phyloP scores from a whole-genome alignment of 441 rosid genomes.

The Geranium incanum region DNA sequence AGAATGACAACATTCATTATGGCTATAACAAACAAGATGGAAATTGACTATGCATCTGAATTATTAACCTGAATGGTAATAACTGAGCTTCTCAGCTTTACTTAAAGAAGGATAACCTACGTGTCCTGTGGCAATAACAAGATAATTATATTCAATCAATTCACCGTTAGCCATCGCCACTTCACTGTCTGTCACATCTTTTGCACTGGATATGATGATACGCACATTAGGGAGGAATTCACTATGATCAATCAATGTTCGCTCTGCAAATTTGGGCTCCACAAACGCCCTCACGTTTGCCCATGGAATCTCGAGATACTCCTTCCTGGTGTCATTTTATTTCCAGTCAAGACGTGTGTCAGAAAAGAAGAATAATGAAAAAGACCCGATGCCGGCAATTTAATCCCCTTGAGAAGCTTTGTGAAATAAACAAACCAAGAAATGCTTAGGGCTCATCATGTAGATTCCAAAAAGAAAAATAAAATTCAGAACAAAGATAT shows the following conservation, averaged over 20 bases:
- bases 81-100: constrained; percentile 45
- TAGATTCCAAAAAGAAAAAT: background rate
- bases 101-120: constrained; percentile 41
- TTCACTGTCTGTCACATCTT: constrained; percentile 44
- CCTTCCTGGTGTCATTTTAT: constrained; percentile 50
- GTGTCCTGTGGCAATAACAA: constrained; percentile 78
- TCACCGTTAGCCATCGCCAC: constrained; percentile 48
- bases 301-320: constrained; percentile 79
- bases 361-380: constrained; percentile 6
- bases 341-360: background rate
- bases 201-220: constrained; percentile 51
- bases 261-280: constrained; percentile 64
- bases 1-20: background rate
- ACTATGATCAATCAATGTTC: constrained; percentile 56
- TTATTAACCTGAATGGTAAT: constrained; percentile 48
- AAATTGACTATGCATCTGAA: background rate
- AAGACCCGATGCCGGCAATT: background rate
- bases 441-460: background rate
- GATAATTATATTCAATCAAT: constrained; percentile 52
- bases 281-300: constrained; percentile 68
- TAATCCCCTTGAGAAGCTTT: background rate
- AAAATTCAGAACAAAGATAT: background rate
- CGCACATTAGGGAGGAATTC: constrained; percentile 54
- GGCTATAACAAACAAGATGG: background rate
- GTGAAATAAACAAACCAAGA: background rate